Evolutionary conservation across 2,329 filamentous ascomycete species (phyloP), one percentile per base, ranked within the genome.

Genomic region (Fusarium kyushuense): DNA sequence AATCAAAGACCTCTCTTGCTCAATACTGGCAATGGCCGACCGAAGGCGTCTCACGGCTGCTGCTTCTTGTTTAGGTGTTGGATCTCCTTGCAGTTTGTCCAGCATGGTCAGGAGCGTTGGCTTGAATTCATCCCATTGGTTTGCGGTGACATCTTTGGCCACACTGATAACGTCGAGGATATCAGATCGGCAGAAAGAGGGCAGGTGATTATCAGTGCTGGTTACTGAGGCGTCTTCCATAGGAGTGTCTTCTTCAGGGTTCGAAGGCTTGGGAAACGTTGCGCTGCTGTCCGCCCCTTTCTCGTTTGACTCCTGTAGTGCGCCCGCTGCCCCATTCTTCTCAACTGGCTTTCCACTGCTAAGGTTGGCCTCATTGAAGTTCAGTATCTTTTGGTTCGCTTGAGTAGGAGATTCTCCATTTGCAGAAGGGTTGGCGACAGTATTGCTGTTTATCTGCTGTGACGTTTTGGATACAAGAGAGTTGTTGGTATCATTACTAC

Each of bases 1-100:
- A 13, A 78, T 71, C 29, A 58, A 48, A 16, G 61, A 54, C n/a
- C 47, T 61, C 32, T 65, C 63, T n/a, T 29, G 42, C 23, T 70
- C 29, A 17, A 56, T 58, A 10, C 36, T 42, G n/a, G 42, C 11
- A 29, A 58, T 30, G 6, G 59, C 63, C 16, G 11, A 29, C 16
- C 54, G 33, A 23, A 70, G 59, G 21, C 59, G 64, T 42, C 52
- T 33, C 17, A 54, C 7, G 17, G 67, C 59, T 47, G 36, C 61
- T 12, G 29, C 49, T 21, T 38, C 19, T 33, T 70, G 46, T 19
- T 59, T 21, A 2, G 32, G 53, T 40, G 62, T 70, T 11, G 49
- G 36, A 6, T 52, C 29, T 36, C 38, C 38, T 10, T 46, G 27
- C 36, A 69, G 69, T 4, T 45, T 42, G 10, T 27, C 25, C 5